A percentile compares a stretch with the other conserved stretches of the same genome.
These are phyloP conservation scores for Juglanconis sp. DNA, from an alignment of 2,329 filamentous ascomycete genomes.

Conservation along the genomic window DNA sequence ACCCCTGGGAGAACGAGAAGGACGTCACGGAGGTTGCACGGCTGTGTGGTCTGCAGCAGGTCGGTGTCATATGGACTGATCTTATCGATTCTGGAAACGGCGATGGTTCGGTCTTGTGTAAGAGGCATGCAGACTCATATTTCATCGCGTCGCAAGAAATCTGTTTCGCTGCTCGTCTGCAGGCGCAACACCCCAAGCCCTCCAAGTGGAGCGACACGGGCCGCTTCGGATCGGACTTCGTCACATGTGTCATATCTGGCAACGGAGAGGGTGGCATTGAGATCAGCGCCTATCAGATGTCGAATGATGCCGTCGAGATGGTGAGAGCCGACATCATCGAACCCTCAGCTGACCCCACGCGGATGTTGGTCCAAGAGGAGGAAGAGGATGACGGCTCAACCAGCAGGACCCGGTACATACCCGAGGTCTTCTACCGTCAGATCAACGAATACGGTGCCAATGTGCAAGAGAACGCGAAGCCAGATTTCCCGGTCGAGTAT, in stretches of 20 bases:
- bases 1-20: conserved; percentile 80
- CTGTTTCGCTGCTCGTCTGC: conserved; percentile 80
- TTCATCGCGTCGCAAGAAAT: conserved; percentile 91
- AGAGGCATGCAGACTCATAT: conserved; percentile 92
- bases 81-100: conserved; percentile 76
- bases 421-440: conserved; percentile 92
- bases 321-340: conserved; percentile 91
- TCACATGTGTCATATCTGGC: conserved; percentile 93
- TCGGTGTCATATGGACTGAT: conserved; percentile 95
- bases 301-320: conserved; percentile 96
- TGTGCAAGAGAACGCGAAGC: conserved; percentile 96
- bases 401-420: conserved; percentile 80
- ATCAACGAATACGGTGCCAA: conserved; percentile 97
- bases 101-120: conserved; percentile 87
- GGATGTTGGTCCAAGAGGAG: conserved; percentile 93
- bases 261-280: conserved; percentile 85
- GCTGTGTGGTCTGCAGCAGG: conserved; percentile 79
- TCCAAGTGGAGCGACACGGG: conserved; percentile 98
- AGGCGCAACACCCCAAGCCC: conserved; percentile 82
- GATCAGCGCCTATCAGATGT: conserved; percentile 90
- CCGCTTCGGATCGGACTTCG: conserved; percentile 91
- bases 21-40: conserved; percentile 77
- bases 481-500: conserved; percentile 94
- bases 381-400: conserved; percentile 73
- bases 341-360: conserved; percentile 84